phyloP scores from a whole-genome alignment of 495 filamentous ascomycete species.

The Elaphomyces granulatus region DNA sequence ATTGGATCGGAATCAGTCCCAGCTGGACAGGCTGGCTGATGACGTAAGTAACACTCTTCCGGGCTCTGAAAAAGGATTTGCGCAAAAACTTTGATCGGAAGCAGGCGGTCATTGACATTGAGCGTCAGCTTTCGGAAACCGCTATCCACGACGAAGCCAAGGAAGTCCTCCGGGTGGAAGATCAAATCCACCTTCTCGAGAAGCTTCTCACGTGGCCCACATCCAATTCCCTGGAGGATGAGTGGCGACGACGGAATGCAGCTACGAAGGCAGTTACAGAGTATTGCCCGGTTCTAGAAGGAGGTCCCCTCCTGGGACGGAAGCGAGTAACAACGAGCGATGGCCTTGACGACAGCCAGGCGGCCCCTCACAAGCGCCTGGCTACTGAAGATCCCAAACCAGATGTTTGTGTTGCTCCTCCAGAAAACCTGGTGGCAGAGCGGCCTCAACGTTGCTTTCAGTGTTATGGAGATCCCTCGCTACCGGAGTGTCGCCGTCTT shows the following conservation, averaged over 20 bases:
- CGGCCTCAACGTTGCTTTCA: slow-evolving; percentile 12
- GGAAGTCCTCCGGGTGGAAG: slow-evolving; percentile 11
- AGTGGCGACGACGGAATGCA: slow-evolving; percentile 12
- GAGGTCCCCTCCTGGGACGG: slow-evolving; percentile 12
- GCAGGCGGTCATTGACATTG: slow-evolving; percentile 9
- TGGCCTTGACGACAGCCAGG: slow-evolving; percentile 6
- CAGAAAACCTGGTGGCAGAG: slow-evolving; percentile 9
- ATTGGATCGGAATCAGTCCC: slow-evolving; percentile 4
- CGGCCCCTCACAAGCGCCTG: background rate
- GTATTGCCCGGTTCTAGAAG: slow-evolving; percentile 15
- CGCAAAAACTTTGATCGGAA: slow-evolving; percentile 8
- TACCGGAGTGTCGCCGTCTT: slow-evolving; percentile 11
- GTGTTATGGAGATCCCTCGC: slow-evolving; percentile 10
- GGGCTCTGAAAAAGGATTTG: slow-evolving; percentile 9
- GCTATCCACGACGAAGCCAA: slow-evolving; percentile 11
- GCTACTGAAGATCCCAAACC: background rate
- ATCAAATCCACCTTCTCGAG: slow-evolving; percentile 13
- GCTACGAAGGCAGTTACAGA: slow-evolving; percentile 10
- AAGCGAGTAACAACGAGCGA: slow-evolving; percentile 4
- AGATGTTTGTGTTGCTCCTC: background rate
- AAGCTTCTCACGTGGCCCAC: slow-evolving; percentile 19
- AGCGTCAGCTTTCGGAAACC: slow-evolving; percentile 13
- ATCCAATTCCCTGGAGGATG: slow-evolving; percentile 12
- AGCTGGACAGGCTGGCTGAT: slow-evolving; percentile 6
- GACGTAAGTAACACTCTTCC: slow-evolving; percentile 2